Conservation (phyloP, 148 eudicot genomes). For the Oxyria digyna region DNA sequence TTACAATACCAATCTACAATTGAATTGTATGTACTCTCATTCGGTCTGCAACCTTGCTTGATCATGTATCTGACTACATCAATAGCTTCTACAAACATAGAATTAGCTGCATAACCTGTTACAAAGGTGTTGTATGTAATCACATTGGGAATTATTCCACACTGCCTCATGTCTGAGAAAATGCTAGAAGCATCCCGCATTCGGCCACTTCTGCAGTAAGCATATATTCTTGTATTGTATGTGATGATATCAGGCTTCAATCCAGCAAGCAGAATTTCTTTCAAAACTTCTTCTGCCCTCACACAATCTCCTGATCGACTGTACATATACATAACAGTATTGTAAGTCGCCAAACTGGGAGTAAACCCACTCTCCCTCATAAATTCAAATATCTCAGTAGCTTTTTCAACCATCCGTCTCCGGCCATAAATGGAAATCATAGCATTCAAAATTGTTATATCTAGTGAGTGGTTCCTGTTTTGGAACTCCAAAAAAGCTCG, state of each 20-base stretch:
- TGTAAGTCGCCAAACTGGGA: constrained; percentile 72
- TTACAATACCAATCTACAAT: constrained; percentile 77
- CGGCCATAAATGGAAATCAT: constrained; percentile 82
- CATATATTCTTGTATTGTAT: constrained; percentile 69
- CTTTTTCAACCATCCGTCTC: constrained; percentile 57
- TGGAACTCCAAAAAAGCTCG: constrained; percentile 62
- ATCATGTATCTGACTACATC: constrained; percentile 71
- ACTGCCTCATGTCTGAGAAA: constrained; percentile 42
- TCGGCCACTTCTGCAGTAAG: constrained; percentile 61
- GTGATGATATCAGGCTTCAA: constrained; percentile 72
- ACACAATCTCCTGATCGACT: constrained; percentile 49
- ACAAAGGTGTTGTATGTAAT: constrained; percentile 74
- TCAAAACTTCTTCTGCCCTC: constrained; percentile 55
- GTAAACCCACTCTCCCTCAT: constrained; percentile 60
- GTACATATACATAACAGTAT: constrained; percentile 77
- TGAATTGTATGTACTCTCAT: constrained; percentile 66
- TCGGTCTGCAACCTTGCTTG: constrained; percentile 59
- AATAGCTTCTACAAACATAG: constrained; percentile 73
- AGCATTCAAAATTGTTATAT: constrained; percentile 61
- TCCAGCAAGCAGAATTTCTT: constrained; percentile 49
- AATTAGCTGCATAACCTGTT: constrained; percentile 55
- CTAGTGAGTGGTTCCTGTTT: constrained; percentile 43
- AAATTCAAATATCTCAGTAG: constrained; percentile 49
- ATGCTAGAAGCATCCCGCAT: constrained; percentile 68
- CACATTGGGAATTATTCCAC: constrained; percentile 58